Evolutionary conservation across 306 rosid genomes (phyloP).

Genomic region (Acmispon strigosus): DNA sequence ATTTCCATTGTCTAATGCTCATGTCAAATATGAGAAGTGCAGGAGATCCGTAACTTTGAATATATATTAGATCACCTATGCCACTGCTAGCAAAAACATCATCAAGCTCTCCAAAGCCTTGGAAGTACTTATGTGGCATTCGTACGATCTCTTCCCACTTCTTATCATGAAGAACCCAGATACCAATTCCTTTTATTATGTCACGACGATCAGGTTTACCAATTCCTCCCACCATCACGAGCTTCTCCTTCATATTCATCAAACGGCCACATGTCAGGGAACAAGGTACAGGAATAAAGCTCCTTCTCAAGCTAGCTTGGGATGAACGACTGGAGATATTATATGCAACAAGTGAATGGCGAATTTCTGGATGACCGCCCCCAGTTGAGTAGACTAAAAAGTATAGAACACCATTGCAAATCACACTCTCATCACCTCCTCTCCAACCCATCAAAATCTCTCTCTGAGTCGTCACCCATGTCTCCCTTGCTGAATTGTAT

Average conservation of each 20-base stretch:
- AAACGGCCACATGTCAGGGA: conserved; percentile 89
- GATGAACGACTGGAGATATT: conserved; percentile 45
- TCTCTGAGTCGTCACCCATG: conserved; percentile 54
- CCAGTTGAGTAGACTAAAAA: conserved; percentile 77
- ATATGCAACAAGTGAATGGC: conserved; percentile 66
- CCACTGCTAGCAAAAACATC: too few relatives aligned
- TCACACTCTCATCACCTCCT: conserved; percentile 89
- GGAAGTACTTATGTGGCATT: conserved; percentile 91
- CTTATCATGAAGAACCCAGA: conserved; percentile 72
- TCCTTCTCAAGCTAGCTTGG: conserved; percentile 43
- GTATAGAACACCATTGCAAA: conserved; percentile 76
- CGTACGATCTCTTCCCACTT: conserved; percentile 79
- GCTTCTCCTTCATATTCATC: conserved; percentile 83
- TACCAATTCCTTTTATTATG: conserved; percentile 92
- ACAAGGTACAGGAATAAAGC: conserved; percentile 74
- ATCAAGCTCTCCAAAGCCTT: conserved; percentile 30
- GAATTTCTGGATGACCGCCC: conserved; percentile 43
- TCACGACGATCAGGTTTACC: conserved; percentile 73
- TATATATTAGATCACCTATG: too few relatives aligned
- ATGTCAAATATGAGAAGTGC: conserved; percentile 73
- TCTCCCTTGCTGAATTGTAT: conserved; percentile 49
- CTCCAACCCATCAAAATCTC: conserved; percentile 92
- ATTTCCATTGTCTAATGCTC: conserved; percentile 70
- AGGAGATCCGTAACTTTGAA: conserved; percentile 61
- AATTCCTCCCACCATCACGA: conserved; percentile 98